phyloP scores from a whole-genome alignment of 148 eudicot species.

The Rhododendron kiyosumense region DNA sequence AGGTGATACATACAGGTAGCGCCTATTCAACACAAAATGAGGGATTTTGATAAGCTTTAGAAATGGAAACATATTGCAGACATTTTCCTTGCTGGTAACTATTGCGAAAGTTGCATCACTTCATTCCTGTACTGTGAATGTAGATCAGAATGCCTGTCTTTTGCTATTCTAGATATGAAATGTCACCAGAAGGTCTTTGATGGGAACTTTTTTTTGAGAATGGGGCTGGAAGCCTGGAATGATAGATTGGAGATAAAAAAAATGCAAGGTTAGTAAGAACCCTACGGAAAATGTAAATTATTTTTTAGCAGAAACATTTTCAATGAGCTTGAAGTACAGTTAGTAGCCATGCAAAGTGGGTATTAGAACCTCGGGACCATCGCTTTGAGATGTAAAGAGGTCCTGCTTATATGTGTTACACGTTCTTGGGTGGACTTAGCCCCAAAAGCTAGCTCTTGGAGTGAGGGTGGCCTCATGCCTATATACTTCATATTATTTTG shows the following conservation, averaged over 20 bases:
- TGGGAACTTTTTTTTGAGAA: not conserved
- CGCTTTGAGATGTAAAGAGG: not conserved
- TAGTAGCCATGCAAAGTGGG: not conserved
- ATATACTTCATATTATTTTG: too few species aligned
- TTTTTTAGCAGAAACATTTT: not conserved
- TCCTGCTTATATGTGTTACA: not conserved
- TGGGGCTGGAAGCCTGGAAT: slow-evolving; percentile 3
- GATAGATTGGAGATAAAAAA: too few species aligned
- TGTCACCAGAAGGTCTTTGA: not conserved
- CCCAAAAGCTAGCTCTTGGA: too few species aligned
- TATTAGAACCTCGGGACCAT: not conserved
- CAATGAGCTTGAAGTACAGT: not conserved
- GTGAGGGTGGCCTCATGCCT: too few species aligned
- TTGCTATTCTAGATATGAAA: not conserved
- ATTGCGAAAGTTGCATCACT: not conserved
- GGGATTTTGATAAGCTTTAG: not conserved
- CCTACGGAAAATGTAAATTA: not conserved
- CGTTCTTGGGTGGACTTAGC: too few species aligned
- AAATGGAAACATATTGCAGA: not conserved
- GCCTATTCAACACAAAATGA: not conserved
- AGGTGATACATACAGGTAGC: not conserved
- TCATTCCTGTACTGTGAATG: not conserved
- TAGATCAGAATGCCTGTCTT: not conserved
- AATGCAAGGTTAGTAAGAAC: not conserved
- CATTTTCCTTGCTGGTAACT: not conserved